These are phyloP conservation scores for Erysimum cheiri DNA, from an alignment of 441 rosid genomes.

Conservation along the genomic window DNA sequence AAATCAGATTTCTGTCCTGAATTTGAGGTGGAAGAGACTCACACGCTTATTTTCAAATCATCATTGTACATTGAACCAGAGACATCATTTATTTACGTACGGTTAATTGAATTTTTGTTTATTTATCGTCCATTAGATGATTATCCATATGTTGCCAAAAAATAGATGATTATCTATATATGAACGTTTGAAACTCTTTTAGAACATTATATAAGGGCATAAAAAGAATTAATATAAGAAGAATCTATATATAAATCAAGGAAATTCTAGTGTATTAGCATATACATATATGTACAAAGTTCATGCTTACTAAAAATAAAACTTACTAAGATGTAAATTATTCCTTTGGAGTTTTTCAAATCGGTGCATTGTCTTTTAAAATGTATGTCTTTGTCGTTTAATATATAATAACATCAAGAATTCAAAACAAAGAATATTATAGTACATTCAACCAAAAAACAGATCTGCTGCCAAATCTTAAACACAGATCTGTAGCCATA, in stretches of 20 bases:
- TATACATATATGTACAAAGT: too few species aligned
- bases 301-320: not conserved
- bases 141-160: not conserved
- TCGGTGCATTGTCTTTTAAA: constrained; percentile 19
- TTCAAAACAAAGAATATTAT: constrained; percentile 28
- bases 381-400: constrained; percentile 13
- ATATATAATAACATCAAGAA: not conserved
- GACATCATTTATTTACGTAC: constrained; percentile 34
- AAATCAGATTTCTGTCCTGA: constrained; percentile 27
- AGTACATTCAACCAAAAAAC: constrained; percentile 34
- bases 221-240: not conserved
- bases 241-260: not conserved
- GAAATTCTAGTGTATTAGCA: not conserved
- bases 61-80: constrained; percentile 37
- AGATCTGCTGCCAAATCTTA: constrained; percentile 46
- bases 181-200: constrained; percentile 9
- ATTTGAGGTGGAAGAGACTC: constrained; percentile 41
- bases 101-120: constrained; percentile 1
- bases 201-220: not conserved
- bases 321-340: not conserved
- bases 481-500: constrained; percentile 41
- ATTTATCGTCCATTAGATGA: not conserved
- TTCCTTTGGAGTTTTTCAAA: not conserved
- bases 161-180: not conserved
- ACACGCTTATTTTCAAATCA: constrained; percentile 40